Conservation (phyloP, 768 basidiomycete species). For the Leccinum subgranulosum region DNA sequence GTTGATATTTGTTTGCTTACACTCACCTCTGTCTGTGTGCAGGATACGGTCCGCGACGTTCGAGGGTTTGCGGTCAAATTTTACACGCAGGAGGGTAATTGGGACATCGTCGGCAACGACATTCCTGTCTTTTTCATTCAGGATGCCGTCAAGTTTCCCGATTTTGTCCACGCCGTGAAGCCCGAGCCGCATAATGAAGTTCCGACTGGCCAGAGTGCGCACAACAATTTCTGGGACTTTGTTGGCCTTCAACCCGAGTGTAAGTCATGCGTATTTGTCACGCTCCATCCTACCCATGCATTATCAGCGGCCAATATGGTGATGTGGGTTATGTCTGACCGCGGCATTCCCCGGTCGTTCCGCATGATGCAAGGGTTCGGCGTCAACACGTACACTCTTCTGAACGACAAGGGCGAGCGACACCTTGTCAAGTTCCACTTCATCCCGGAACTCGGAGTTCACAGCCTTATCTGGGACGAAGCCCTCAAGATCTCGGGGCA, state of each 20-base stretch:
- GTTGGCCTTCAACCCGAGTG: constrained; percentile 68
- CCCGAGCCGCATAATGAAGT: constrained; percentile 85
- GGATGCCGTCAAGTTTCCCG: constrained; percentile 82
- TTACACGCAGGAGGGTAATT: constrained; percentile 82
- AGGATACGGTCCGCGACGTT: constrained; percentile 80
- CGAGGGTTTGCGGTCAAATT: constrained; percentile 84
- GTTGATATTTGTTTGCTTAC: background rate
- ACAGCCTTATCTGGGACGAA: constrained; percentile 87
- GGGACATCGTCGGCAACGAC: constrained; percentile 85
- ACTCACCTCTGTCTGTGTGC: background rate
- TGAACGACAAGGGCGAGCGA: constrained; percentile 63
- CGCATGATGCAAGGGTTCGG: constrained; percentile 91
- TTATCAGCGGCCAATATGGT: constrained; percentile 62
- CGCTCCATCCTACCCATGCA: constrained; percentile 14
- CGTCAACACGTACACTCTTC: constrained; percentile 79
- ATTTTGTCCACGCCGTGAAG: constrained; percentile 80
- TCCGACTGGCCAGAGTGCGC: constrained; percentile 63
- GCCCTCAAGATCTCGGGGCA: constrained; percentile 79
- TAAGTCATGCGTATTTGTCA: constrained; percentile 18
- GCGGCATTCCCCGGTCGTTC: constrained; percentile 79
- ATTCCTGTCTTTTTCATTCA: constrained; percentile 83
- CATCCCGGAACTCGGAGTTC: constrained; percentile 77
- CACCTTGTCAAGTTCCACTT: constrained; percentile 90
- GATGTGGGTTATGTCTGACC: constrained; percentile 85
- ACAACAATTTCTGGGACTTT: constrained; percentile 91